Base-by-base conservation (phyloP, 441 rosid species). In the Aleurites moluccanus region DNA sequence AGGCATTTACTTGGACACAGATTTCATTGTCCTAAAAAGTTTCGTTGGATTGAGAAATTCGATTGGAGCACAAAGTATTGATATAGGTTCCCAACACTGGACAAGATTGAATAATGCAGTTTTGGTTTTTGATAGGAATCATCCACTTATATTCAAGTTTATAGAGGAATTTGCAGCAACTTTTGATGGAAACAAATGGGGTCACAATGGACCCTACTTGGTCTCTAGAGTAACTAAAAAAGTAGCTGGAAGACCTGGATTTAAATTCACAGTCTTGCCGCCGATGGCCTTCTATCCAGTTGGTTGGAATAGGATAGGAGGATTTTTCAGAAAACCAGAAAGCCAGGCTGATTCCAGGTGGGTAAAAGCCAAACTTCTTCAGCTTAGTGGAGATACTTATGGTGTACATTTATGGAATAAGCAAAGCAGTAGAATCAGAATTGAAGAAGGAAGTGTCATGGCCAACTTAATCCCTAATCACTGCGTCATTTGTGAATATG, bases 131-230 rank as follows among this genome's bases (percentile, higher is more conserved):
- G 97, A 92, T 50, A 88, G 82, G 82, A 83, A 84, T 7, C 97
- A 92, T 75, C 91, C 92, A 0, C 80, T 92, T 60, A 73, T 92
- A 8, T 76, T 77, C 74, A 86, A 80, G 57, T 92, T 92, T 82
- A 88, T 94, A 27, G 77, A 92, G 72, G 98, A 94, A 76, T 90
- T 90, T 77, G 85, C 94, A 0, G 83, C 81, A 62, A 90, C 89
- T 14, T 94, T 90, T 74, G 87, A 92, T 78, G 97, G 94, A 40
- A 93, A 86, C 75, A 93, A 86, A 74, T 93, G 98, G 96, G 97
- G 96, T 2, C 92, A 94, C 53, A 94, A 92, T 45, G 98, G 98
- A 16, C 98, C 94, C 0, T 89, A 90, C 61, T 65, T 94, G 71
- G 91, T 92, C 16, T 92, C 95, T 0, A 84, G 97, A 75, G 93